Evolutionary conservation across 495 filamentous ascomycete species (phyloP), one percentile per base, ranked within the genome.

Genomic region (Annulohypoxylon nitens): DNA sequence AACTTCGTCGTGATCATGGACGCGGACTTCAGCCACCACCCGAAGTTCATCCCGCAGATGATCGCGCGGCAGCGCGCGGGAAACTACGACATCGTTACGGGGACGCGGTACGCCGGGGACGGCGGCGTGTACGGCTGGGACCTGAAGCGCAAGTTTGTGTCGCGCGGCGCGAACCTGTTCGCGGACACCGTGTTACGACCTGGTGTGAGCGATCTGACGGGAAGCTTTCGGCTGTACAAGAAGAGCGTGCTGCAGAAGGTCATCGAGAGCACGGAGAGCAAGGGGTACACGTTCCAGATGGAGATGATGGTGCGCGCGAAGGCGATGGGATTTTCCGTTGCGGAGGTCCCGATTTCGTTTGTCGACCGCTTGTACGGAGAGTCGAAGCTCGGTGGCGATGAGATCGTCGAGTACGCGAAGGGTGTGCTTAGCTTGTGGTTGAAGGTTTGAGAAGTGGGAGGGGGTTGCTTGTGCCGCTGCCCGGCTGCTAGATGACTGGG

Each of bases 1-100:
- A 97, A 94, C 86, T 98, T 89, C 81, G 91, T 99, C 67, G 93
- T 99, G 85, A 99, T 99, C 86, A 98, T 99, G 96, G 96, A 99
- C 85, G 96, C 96, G 81, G 96, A 99, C 82, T 99, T 99, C 89
- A 93, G 89, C 78, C 97, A 99, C 86, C 96, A 99, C 83, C 94
- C 94, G 77, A 97, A 97, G 84, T 98, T 97, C 87, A 93, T 98
- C 78, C 89, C 93, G 63, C 84, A 91, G 76, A 97, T 97, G 93
- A 93, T 97, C 69, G 82, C 83, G 61, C 88, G 87, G 75, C 93
- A 95, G 82, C 85, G 86, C 81, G 80, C 78, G 23, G 85, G 82
- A 71, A 88, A 92, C 81, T 96, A 93, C 83, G 96, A 99, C 78
- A 99, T 99, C 77, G 96, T 99, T 9, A 97, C 94, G 23, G 96